These are phyloP conservation scores for Penicillium maclennaniae DNA, from an alignment of 495 filamentous ascomycete genomes.

Conservation along the genomic window DNA sequence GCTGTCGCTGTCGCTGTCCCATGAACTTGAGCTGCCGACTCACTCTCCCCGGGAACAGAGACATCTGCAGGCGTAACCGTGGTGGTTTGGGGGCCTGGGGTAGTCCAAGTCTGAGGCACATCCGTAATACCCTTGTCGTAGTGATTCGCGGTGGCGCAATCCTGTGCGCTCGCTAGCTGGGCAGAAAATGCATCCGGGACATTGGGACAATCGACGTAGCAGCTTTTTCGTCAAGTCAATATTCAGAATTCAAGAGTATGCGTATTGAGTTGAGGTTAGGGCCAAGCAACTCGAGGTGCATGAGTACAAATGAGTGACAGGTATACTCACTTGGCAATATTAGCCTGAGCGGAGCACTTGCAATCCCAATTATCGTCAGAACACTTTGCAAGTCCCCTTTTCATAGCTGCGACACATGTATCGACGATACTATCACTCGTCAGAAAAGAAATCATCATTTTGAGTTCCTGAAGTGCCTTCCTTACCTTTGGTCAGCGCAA, in stretches of 20 bases:
- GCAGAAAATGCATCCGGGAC: slow-evolving; percentile 14
- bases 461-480: background rate
- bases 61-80: slow-evolving; percentile 9
- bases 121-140: slow-evolving; percentile 17
- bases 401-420: slow-evolving; percentile 17
- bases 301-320: background rate
- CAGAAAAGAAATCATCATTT: background rate
- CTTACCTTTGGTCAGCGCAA: slow-evolving; percentile 18
- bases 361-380: slow-evolving; percentile 20
- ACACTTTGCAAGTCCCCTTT: slow-evolving; percentile 11
- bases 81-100: slow-evolving; percentile 8
- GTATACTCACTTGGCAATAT: slow-evolving; percentile 23
- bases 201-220: slow-evolving; percentile 22
- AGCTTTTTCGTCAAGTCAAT: slow-evolving; percentile 2
- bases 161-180: slow-evolving; percentile 9
- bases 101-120: slow-evolving; percentile 17
- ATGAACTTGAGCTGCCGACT: no score
- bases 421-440: slow-evolving; percentile 17
- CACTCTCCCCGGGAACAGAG: background rate
- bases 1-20: background rate
- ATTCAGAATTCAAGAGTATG: background rate
- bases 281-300: background rate
- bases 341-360: slow-evolving; percentile 23
- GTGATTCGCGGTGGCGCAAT: slow-evolving; percentile 24
- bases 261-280: background rate